Conservation (phyloP, 2,329 filamentous ascomycete species). For the Hymenoscyphus infarciens region DNA sequence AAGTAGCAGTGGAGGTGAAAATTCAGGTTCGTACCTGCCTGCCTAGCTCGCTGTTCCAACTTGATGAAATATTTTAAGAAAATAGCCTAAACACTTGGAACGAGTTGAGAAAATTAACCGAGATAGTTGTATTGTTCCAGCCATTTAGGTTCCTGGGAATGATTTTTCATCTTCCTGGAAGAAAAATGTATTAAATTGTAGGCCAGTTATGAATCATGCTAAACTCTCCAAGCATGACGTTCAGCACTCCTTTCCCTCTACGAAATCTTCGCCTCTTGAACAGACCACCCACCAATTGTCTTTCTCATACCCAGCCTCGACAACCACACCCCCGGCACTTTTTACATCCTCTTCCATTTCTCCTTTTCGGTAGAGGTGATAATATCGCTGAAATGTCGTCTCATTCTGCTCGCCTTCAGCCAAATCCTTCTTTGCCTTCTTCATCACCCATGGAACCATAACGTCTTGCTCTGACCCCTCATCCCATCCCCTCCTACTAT, state of each 20-base stretch:
- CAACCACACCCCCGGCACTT: constrained; percentile 68
- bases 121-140: too few species aligned
- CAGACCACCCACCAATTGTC: constrained; percentile 96
- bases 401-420: constrained; percentile 36
- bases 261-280: constrained; percentile 8
- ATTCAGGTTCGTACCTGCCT: too few species aligned
- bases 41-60: too few species aligned
- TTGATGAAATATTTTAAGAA: too few species aligned
- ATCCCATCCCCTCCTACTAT: constrained; percentile 84
- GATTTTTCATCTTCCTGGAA: too few species aligned
- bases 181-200: too few species aligned
- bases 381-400: constrained; percentile 74
- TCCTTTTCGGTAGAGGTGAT: constrained; percentile 83
- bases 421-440: constrained; percentile 36
- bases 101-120: too few species aligned
- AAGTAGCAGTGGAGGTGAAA: too few species aligned
- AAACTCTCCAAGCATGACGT: too few species aligned
- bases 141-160: too few species aligned
- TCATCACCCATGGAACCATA: constrained; percentile 90
- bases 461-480: constrained; percentile 81
- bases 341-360: constrained; percentile 80
- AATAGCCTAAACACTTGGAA: too few species aligned
- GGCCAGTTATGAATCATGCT: too few species aligned
- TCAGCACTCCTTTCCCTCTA: background rate
- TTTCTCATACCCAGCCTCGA: constrained; percentile 86